Evolutionary conservation across 306 rosid genomes (phyloP).

Genomic region (cucumber (Cucumis sativus)): DNA sequence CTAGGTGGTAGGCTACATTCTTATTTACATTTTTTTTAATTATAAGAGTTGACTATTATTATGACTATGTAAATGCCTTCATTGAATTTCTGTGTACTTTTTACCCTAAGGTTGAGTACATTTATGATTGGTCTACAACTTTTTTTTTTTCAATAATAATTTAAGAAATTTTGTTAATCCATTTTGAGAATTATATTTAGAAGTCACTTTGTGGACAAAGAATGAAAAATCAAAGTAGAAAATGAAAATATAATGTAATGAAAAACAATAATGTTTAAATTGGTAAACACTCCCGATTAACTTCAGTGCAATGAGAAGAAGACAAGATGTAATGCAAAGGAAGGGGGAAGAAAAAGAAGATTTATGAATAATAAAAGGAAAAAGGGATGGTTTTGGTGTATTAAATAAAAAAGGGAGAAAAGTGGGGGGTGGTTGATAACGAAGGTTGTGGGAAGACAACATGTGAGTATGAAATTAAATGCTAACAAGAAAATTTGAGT

Average conservation of each 20-base stretch:
- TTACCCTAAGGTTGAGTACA: not conserved
- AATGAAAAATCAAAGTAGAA: too few relatives aligned
- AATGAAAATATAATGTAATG: not conserved
- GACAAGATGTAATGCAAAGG: not conserved
- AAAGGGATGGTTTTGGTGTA: not conserved
- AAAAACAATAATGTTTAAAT: not conserved
- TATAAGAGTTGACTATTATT: not conserved
- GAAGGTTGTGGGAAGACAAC: not conserved
- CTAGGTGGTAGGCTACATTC: not conserved
- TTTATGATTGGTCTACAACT: not conserved
- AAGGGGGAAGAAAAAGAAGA: not conserved
- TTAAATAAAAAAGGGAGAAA: conserved; percentile 1
- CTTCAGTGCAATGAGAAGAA: not conserved
- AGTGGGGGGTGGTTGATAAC: conserved; percentile 6
- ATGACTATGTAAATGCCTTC: not conserved
- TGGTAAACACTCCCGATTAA: not conserved
- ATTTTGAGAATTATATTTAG: not conserved
- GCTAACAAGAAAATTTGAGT: not conserved
- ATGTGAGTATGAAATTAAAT: conserved; percentile 1
- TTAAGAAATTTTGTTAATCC: too few relatives aligned
- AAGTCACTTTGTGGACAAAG: not conserved
- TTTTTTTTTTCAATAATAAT: not conserved
- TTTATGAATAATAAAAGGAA: not conserved
- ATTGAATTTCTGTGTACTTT: not conserved
- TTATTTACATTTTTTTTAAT: too few relatives aligned